Evolutionary conservation across 805 yeast species (phyloP), one percentile per base, ranked within the genome.

Genomic region (Wickerhamiella hasegawae): DNA sequence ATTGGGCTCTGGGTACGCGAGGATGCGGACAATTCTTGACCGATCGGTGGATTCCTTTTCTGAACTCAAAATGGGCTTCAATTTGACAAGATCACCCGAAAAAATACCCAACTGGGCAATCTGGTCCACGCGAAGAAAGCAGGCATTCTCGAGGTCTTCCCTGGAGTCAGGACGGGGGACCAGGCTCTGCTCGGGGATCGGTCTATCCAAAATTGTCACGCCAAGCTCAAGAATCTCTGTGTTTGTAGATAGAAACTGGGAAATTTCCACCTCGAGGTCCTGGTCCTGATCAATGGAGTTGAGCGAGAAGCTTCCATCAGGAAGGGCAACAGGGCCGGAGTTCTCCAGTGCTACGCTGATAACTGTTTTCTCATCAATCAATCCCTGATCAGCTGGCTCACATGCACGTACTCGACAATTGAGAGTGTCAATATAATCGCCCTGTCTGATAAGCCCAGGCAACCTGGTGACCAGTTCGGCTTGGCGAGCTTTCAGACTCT

Each of bases 311-410:
- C 32, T 20, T 18, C 19, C 24, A 2, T 23, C 33, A 17, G 26
- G 3, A 3, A 15, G 19, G 19, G 5, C 18, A 5, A 23, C 9
- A 3, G 39, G 17, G 19, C 12, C 8, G 9, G 27, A 14, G 5
- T 27, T 28, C 26, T 40, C 48, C 39, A 63, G 66, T 14, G 74
- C 66, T 21, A 79, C 54, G 2, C 73, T 65, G 2, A 81, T 55
- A n/a, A 59, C 59, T 0, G 87, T 73, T 1, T 32, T 23, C 1
- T 54, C 52, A 16, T 57, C 52, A 1, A 77, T 18, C 2, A 51
- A 43, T 1, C 94, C 94, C 49, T 80, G 92, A 28, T 67, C 70
- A 2, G 71, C 63, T 0, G 93, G 93, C 45, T 80, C 92, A 50
- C 83, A 71, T 18, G 74, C 63, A 3, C 68, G 45, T 3, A 81